Base-by-base conservation (phyloP, 208 protist species). In the Leishmania amazonensis region DNA sequence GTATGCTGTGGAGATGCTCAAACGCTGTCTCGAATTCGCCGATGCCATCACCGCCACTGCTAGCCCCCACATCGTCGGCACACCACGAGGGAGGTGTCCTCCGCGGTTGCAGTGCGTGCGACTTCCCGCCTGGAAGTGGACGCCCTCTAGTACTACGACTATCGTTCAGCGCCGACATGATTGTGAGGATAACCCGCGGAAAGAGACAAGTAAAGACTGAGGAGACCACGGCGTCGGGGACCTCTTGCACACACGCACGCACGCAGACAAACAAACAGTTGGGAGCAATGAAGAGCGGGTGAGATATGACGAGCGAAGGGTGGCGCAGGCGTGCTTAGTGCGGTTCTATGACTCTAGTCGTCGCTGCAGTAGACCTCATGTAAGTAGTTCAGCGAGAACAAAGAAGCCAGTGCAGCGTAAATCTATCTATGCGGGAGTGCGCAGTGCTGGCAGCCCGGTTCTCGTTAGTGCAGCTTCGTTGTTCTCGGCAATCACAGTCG, bases 111-210 rank as follows among this genome's bases (percentile, higher is more conserved):
- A 17, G 35, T 9, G 5, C 11, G 38, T 35, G 3, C 3, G 15
- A 31, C 51, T 31, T 75, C 13, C 17, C 35, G 8, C 64, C 19
- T 31, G 24, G 31, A 24, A 79, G 65, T n/a, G 38, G 9, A 19
- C 45, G 60, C 6, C 54, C 28, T 47, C 40, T 35, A 24, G 35
- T n/a, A 21, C 28, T 58, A 38, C 75, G 65, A n/a, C 81, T 84
- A 60, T 80, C 58, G 54, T 80, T 84, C 54, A 84, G 81, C 0
- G 81, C 75, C 40, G 80, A 74, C 80, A 83, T 83, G 54, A 38
- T 74, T 51, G 70, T 31, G 28, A 38, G 9, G 3, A 1, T 53
- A 1, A 53, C n/a, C 70, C 9, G 17, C 28, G 67, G 42, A 45
- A 28, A 51, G 8, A 7, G 17, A 8, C 19, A 9, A n/a, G 6